These are phyloP conservation scores for Coccomyxa sp. DNA, from an alignment of 139 green algal genomes.

Conservation along the genomic window DNA sequence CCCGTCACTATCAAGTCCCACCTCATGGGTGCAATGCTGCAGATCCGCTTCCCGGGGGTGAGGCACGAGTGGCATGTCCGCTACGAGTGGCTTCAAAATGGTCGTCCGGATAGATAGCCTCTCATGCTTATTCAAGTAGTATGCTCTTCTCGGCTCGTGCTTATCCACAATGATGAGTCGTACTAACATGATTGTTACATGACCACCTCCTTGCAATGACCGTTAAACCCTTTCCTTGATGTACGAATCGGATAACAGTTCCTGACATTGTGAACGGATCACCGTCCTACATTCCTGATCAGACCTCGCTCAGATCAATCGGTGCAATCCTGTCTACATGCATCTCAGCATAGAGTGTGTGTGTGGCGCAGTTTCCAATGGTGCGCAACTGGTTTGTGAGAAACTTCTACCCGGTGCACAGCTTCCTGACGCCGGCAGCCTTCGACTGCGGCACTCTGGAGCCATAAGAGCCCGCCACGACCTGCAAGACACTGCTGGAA, in stretches of 20 bases:
- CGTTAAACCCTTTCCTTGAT: not conserved
- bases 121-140: too few species aligned
- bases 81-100: not conserved
- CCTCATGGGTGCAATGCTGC: conserved; percentile 46
- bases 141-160: too few species aligned
- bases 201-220: too few species aligned
- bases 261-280: not conserved
- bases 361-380: not conserved
- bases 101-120: too few species aligned
- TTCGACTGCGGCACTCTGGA: not conserved
- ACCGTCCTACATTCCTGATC: not conserved
- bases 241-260: not conserved
- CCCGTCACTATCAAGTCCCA: conserved; percentile 39
- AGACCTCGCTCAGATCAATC: not conserved
- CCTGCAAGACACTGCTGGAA: too few species aligned
- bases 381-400: not conserved
- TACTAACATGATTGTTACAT: too few species aligned
- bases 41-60: conserved; percentile 45
- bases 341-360: not conserved
- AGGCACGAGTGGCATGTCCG: not conserved
- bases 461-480: not conserved
- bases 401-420: not conserved
- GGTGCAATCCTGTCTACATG: not conserved
- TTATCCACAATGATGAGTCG: too few species aligned
- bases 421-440: not conserved